These are phyloP conservation scores for Eucalyptus guilfoylei DNA, from an alignment of 345 rosid genomes.

Conservation along the genomic window DNA sequence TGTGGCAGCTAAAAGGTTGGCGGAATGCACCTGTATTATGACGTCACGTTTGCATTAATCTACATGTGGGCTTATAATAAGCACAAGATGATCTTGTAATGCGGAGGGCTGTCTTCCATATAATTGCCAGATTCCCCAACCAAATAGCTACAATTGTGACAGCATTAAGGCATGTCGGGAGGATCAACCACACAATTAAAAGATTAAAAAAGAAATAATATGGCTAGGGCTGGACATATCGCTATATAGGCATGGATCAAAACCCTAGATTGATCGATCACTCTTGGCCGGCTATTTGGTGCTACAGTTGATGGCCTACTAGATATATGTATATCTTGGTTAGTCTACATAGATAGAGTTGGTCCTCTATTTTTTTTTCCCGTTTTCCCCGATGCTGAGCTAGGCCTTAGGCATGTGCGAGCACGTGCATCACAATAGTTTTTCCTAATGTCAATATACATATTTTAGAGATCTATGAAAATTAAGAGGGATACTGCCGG, in stretches of 20 bases:
- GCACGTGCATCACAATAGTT: fast-evolving
- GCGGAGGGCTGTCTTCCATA: not conserved
- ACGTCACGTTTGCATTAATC: not conserved
- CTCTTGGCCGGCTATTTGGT: not conserved
- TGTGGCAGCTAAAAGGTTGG: not conserved
- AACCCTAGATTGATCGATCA: not conserved
- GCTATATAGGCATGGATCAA: not conserved
- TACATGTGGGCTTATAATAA: not conserved
- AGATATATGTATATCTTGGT: not conserved
- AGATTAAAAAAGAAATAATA: not conserved
- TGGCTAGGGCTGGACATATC: not conserved
- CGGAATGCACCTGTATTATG: not conserved
- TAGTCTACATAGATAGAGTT: not conserved
- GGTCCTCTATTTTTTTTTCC: not conserved
- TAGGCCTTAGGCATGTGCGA: not conserved
- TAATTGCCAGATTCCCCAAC: not conserved
- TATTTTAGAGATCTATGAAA: not conserved
- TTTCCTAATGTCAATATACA: not conserved
- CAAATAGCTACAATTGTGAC: not conserved
- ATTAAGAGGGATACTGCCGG: fast-evolving
- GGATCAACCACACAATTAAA: not conserved
- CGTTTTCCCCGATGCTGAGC: too few relatives aligned
- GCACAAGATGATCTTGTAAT: not conserved
- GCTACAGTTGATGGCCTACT: not conserved
- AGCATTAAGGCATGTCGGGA: not conserved